Percentiles rank a stretch among this genome's conserved stretches.
These are phyloP conservation scores for Bisporella sp. DNA, from an alignment of 2,329 filamentous ascomycete species.

Conservation along the genomic window DNA sequence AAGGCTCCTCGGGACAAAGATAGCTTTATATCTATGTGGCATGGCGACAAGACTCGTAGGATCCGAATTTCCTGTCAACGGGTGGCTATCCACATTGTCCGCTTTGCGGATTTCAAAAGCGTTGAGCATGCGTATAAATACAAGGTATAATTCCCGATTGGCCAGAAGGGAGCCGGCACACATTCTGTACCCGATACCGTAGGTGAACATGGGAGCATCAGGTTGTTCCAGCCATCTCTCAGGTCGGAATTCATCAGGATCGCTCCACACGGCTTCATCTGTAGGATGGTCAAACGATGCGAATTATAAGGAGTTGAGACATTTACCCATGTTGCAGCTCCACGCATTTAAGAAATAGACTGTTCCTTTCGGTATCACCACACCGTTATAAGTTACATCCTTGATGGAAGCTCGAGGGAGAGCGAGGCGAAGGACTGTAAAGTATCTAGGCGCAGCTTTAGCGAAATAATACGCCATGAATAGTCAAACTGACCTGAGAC, in stretches of 20 bases:
- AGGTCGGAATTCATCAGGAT: slow-evolving; percentile 51
- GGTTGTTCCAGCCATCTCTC: slow-evolving; percentile 58
- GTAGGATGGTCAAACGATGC: background rate
- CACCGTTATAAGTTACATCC: slow-evolving; percentile 50
- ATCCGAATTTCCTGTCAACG: slow-evolving; percentile 51
- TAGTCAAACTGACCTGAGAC: slow-evolving; percentile 37
- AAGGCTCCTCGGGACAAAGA: slow-evolving; percentile 48
- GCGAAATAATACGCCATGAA: background rate
- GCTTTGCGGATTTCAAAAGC: slow-evolving; percentile 51
- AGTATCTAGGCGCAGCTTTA: slow-evolving; percentile 37
- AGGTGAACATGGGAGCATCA: slow-evolving; percentile 54
- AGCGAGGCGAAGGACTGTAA: slow-evolving; percentile 54
- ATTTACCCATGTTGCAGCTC: slow-evolving; percentile 62
- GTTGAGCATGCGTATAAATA: slow-evolving; percentile 55
- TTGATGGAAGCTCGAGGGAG: slow-evolving; percentile 55
- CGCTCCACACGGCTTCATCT: slow-evolving; percentile 49
- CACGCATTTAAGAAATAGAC: slow-evolving; percentile 61
- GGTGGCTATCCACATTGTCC: slow-evolving; percentile 50
- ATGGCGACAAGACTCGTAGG: slow-evolving; percentile 56
- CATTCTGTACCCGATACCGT: slow-evolving; percentile 58
- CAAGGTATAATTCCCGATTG: slow-evolving; percentile 58
- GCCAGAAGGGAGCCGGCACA: slow-evolving; percentile 57
- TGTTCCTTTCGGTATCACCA: slow-evolving; percentile 53
- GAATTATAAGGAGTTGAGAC: slow-evolving; percentile 1
- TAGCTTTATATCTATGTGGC: slow-evolving; percentile 49